phyloP scores from a whole-genome alignment of 1,284 basidiomycete species.

The Ganoderma meredithae region DNA sequence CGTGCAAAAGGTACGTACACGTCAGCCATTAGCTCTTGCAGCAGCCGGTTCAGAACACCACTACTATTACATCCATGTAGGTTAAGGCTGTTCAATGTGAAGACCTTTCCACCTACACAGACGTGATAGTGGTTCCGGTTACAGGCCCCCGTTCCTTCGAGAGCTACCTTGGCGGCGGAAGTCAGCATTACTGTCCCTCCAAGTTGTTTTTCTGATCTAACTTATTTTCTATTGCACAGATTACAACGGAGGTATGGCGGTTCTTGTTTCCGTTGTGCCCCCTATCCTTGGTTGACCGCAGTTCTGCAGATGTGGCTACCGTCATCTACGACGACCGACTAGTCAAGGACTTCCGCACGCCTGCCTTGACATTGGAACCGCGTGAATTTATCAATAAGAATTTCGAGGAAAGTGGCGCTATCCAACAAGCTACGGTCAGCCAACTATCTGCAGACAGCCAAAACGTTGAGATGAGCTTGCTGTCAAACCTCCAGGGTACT shows the following conservation, averaged over 20 bases:
- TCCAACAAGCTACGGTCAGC: conserved; percentile 55
- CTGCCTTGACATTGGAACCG: conserved; percentile 48
- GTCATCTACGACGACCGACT: conserved; percentile 55
- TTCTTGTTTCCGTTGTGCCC: neutral
- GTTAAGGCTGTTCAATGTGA: conserved; percentile 37
- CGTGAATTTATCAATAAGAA: conserved; percentile 51
- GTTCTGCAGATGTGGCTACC: conserved; percentile 60
- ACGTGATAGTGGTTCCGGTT: conserved; percentile 41
- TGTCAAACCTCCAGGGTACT: conserved; percentile 56
- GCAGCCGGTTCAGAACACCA: neutral
- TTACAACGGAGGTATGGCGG: conserved; percentile 69
- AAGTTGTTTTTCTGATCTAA: conserved; percentile 1
- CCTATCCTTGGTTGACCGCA: neutral
- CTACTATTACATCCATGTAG: conserved; percentile 16
- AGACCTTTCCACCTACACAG: conserved; percentile 31
- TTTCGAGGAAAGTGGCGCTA: conserved; percentile 55
- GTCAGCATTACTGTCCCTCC: conserved; percentile 29
- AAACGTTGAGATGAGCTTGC: conserved; percentile 54
- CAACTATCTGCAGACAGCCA: conserved; percentile 48
- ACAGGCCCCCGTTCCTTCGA: conserved; percentile 38
- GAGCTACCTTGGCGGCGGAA: conserved; percentile 42
- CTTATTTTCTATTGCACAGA: conserved; percentile 47
- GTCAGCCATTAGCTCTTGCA: neutral
- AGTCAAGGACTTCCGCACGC: conserved; percentile 55
- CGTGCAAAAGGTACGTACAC: conserved; percentile 39